Evolutionary conservation across 75 land plant genomes (phyloP).

Genomic region (Pinus albicaulis): DNA sequence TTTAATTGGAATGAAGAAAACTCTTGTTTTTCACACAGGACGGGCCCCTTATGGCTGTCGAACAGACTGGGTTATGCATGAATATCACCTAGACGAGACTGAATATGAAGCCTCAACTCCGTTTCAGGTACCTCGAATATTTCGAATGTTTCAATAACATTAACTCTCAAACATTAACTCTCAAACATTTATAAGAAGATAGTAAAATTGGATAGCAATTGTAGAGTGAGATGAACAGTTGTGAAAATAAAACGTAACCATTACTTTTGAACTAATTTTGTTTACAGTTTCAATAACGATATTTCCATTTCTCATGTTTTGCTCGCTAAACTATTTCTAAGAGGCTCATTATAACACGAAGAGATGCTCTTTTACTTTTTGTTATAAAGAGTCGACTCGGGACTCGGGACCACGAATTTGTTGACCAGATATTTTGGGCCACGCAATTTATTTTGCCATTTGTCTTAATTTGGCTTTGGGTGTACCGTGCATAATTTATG

Average conservation of each 20-base stretch:
- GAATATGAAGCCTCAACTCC: conserved; percentile 2
- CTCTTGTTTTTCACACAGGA: conserved; percentile 17
- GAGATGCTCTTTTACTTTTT: not conserved
- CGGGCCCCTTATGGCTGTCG: conserved; percentile 10
- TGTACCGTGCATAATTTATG: not conserved
- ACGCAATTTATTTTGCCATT: not conserved
- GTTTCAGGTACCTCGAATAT: not conserved
- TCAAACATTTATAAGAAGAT: conserved; percentile 12
- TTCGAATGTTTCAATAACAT: no score
- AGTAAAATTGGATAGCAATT: conserved; percentile 12
- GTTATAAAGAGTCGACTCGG: not conserved
- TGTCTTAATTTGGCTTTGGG: not conserved
- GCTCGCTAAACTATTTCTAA: no score
- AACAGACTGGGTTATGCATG: conserved; percentile 19
- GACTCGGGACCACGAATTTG: no score
- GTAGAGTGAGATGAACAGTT: conserved; percentile 17
- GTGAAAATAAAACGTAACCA: conserved; percentile 15
- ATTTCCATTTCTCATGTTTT: not conserved
- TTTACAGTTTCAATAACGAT: not conserved
- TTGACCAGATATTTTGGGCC: no score
- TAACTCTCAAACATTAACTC: not conserved
- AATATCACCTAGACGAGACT: not conserved
- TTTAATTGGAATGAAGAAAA: conserved; percentile 13
- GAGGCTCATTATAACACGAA: not conserved
- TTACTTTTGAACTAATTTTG: not conserved